These are phyloP conservation scores for Trypethelium eluteriae DNA, from an alignment of 495 filamentous ascomycete species.

Conservation along the genomic window DNA sequence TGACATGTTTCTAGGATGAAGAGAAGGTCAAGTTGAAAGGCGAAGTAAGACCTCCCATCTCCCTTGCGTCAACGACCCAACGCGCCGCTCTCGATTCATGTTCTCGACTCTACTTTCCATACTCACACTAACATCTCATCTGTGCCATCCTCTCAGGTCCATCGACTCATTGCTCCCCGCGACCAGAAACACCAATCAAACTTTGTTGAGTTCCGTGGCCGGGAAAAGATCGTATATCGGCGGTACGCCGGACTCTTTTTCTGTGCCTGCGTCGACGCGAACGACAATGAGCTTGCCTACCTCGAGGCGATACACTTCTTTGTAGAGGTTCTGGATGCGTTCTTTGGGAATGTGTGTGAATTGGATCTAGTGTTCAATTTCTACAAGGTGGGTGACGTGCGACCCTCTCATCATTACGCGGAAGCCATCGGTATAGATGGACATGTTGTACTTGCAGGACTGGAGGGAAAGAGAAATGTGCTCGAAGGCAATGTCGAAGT, in stretches of 20 bases:
- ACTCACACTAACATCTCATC: not conserved
- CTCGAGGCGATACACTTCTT: conserved; percentile 99
- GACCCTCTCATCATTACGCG: too few species aligned
- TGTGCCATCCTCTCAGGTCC: conserved; percentile 51
- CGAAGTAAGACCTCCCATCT: conserved; percentile 26
- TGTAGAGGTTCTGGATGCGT: conserved; percentile 94
- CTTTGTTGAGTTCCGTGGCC: conserved; percentile 90
- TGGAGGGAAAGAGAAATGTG: conserved; percentile 7
- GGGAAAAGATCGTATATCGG: conserved; percentile 84
- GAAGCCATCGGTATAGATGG: too few species aligned
- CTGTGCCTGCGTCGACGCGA: conserved; percentile 97
- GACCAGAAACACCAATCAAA: conserved; percentile 99
- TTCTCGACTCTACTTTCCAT: conserved; percentile 10
- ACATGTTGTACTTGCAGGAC: not conserved
- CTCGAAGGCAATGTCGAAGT: not conserved
- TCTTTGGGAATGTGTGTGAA: conserved; percentile 99
- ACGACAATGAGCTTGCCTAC: conserved; percentile 96
- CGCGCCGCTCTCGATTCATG: conserved; percentile 16
- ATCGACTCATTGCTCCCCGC: conserved; percentile 91
- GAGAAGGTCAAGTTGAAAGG: conserved; percentile 89
- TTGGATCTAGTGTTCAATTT: conserved; percentile 98
- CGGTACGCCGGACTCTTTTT: conserved; percentile 97
- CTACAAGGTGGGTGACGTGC: conserved; percentile 55
- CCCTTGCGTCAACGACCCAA: conserved; percentile 2
- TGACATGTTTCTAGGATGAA: conserved; percentile 53